These are phyloP conservation scores for Oryza nivara DNA, from an alignment of 176 grass and related monocot species.

Conservation along the genomic window DNA sequence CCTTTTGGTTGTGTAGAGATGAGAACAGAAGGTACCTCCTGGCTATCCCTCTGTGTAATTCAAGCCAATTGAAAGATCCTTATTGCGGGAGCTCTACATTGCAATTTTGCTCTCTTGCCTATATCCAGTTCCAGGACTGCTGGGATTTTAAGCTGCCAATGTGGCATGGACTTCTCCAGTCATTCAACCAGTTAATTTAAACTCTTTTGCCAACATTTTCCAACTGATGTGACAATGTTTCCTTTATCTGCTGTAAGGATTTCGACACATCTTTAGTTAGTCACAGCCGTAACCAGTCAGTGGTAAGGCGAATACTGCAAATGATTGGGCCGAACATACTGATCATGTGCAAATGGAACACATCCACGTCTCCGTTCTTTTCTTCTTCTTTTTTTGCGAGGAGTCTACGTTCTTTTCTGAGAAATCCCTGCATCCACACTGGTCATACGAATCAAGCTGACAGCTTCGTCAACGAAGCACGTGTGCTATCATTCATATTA, in stretches of 20 bases:
- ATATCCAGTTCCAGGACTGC: background rate
- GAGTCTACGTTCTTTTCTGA: too few relatives aligned
- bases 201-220: background rate
- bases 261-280: background rate
- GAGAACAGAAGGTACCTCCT: conserved; percentile 2
- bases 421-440: too few relatives aligned
- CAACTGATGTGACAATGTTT: conserved; percentile 14
- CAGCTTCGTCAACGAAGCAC: too few relatives aligned
- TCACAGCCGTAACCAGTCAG: too few relatives aligned
- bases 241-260: background rate
- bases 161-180: background rate
- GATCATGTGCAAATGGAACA: too few relatives aligned
- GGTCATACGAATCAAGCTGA: too few relatives aligned
- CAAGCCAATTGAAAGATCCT: conserved; percentile 2
- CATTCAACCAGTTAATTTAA: background rate
- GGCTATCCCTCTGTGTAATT: background rate
- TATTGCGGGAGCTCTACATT: conserved; percentile 12
- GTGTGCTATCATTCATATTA: too few relatives aligned
- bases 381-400: too few relatives aligned
- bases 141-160: conserved; percentile 19
- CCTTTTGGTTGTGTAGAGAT: conserved; percentile 29
- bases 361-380: too few relatives aligned
- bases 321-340: too few relatives aligned
- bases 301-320: too few relatives aligned
- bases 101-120: conserved; percentile 1